Evolutionary conservation across 352 stramenopile species (phyloP).

Genomic region (Phytopythium litorale): DNA sequence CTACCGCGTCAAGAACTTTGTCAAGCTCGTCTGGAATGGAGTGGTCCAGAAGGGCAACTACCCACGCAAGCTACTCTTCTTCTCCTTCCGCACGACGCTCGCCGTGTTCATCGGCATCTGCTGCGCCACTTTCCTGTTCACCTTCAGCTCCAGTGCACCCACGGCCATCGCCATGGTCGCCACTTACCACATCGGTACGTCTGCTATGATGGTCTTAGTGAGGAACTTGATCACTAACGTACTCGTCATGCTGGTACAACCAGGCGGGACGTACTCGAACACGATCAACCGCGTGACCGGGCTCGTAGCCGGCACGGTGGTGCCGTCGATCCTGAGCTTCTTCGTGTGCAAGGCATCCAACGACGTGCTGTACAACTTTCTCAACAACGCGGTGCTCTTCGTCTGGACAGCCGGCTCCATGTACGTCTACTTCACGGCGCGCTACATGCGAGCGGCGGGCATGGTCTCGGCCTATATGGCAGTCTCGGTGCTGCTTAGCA

Average conservation of each 20-base stretch:
- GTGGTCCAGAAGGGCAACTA: constrained; percentile 45
- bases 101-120: constrained; percentile 53
- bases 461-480: constrained; percentile 73
- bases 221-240: neutral
- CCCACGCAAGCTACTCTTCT: constrained; percentile 38
- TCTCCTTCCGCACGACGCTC: constrained; percentile 59
- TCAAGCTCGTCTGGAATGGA: constrained; percentile 36
- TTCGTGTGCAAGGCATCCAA: constrained; percentile 57
- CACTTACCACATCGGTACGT: constrained; percentile 48
- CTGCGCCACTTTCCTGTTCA: constrained; percentile 69
- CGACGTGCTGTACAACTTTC: constrained; percentile 38
- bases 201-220: neutral
- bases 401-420: constrained; percentile 60
- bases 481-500: constrained; percentile 48
- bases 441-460: constrained; percentile 45
- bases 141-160: constrained; percentile 56
- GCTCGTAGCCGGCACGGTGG: constrained; percentile 61
- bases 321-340: constrained; percentile 70
- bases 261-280: constrained; percentile 60
- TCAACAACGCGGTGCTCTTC: constrained; percentile 66
- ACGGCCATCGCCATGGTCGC: constrained; percentile 72
- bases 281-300: constrained; percentile 64
- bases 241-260: neutral
- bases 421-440: constrained; percentile 67
- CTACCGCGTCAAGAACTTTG: constrained; percentile 47